Evolutionary conservation across 192 early-diverging fungal species (phyloP), one percentile per base, ranked within the genome.

Genomic region (Jimgerdemannia lactiflua): DNA sequence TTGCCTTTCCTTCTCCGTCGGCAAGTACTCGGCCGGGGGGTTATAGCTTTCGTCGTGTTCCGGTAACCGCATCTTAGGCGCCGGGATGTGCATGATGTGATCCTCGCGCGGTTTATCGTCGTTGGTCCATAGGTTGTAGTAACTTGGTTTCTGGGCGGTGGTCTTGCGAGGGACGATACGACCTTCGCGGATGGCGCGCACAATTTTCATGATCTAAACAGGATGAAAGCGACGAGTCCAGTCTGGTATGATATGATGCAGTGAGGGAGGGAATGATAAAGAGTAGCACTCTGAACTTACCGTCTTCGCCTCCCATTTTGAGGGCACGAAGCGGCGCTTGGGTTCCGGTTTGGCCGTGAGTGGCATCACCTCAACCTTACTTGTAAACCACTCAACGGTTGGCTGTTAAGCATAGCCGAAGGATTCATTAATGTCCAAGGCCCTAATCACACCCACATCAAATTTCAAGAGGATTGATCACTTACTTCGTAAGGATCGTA

Each of bases 21-120:
- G 91, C 70, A 99, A 79, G 81, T 98, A 98, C 81, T 99, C 98
- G 4, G 76, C 88, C 14, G 98, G 98, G 39, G 98, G 98, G 82
- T 99, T 97, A 85, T 99, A 99, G 75, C 95, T 97, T 79, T 96
- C 96, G 69, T 90, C 91, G 79, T 99, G 94, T 40, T 92, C 91
- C 14, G 98, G 98, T 70, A 97, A 83, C 54, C 90, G 83, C 83
- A 93, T 84, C 81, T 95, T 95, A 64, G 98, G 97, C 4, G 98
- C 96, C 14, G 95, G 88, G 80, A 99, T 88, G 77, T 97, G 97
- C 84, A 85, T 86, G 7, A 86, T 72, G 67, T 90, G 88, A 42
- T 89, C 88, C 67, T 85, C 80, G 73, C 86, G 81, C 64, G 86
- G 89, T 65, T 84, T 77, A 65, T 88, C 89, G 59, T 90, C 91